Conservation (phyloP, 2,329 filamentous ascomycete species). For the Hypoxylon sp. region DNA sequence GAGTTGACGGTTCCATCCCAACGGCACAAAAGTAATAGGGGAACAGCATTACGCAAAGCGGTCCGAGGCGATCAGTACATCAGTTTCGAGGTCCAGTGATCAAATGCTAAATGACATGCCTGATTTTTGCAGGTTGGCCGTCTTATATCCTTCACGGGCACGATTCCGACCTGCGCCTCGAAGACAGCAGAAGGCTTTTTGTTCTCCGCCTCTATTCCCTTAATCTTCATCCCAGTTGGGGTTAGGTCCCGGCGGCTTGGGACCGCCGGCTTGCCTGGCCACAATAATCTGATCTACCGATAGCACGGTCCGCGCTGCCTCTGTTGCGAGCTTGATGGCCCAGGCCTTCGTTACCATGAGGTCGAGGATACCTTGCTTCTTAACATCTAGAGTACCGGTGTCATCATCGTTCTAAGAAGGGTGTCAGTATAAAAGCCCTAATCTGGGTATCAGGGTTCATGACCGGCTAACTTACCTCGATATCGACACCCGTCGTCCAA, state of each 20-base stretch:
- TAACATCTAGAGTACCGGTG: conserved; percentile 83
- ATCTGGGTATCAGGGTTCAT: neutral
- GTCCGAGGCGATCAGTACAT: neutral
- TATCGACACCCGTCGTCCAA: conserved; percentile 92
- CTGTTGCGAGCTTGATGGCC: conserved; percentile 96
- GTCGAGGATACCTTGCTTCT: conserved; percentile 89
- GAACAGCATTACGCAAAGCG: neutral
- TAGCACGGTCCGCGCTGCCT: conserved; percentile 90
- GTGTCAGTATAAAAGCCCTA: conserved; percentile 31
- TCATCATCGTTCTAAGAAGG: conserved; percentile 71
- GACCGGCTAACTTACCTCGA: conserved; percentile 66
- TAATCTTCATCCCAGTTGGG: conserved; percentile 75
- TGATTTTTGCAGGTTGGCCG: conserved; percentile 27
- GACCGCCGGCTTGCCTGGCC: conserved; percentile 93
- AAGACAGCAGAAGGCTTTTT: conserved; percentile 18
- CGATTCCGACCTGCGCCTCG: conserved; percentile 15
- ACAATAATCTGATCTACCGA: conserved; percentile 99
- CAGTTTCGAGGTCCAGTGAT: conserved; percentile 10
- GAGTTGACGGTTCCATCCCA: neutral
- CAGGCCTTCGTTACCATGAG: conserved; percentile 91
- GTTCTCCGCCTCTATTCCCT: conserved; percentile 33
- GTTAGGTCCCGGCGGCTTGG: conserved; percentile 95
- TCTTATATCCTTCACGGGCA: conserved; percentile 31
- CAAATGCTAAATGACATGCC: conserved; percentile 19
- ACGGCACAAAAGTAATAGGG: neutral